These are phyloP conservation scores for Laguncularia racemosa DNA, from an alignment of 345 rosid genomes.

Conservation along the genomic window DNA sequence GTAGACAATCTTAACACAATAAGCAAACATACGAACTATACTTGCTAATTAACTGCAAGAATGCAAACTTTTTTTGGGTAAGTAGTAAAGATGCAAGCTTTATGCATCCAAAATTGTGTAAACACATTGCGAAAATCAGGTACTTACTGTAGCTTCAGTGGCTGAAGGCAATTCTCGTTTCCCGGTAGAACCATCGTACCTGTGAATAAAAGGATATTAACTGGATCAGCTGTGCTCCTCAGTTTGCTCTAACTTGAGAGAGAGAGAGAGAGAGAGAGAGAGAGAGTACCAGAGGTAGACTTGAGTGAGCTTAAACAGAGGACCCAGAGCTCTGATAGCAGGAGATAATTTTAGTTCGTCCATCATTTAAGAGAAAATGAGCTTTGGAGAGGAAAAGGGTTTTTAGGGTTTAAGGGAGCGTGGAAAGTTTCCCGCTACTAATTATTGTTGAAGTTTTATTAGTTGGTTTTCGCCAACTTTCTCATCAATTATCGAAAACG, in stretches of 20 bases:
- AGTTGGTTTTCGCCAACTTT: too few species aligned
- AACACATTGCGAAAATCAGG: too few species aligned
- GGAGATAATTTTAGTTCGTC: slow-evolving; percentile 25
- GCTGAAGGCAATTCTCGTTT: slow-evolving; percentile 17
- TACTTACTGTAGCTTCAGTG: slow-evolving; percentile 26
- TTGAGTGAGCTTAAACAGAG: slow-evolving; percentile 67
- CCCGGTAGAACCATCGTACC: slow-evolving; percentile 53
- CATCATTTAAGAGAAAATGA: neutral
- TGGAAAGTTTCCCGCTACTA: too few species aligned
- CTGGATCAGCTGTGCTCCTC: neutral
- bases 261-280: slow-evolving; percentile 1
- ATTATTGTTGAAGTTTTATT: too few species aligned
- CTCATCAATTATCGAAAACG: too few species aligned
- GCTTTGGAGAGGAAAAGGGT: neutral
- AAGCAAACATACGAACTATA: too few species aligned
- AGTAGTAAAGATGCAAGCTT: too few species aligned
- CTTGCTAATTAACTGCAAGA: too few species aligned
- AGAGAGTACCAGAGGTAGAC: slow-evolving; percentile 49
- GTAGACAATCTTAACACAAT: too few species aligned
- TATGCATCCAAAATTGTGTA: too few species aligned
- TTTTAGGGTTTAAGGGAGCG: too few species aligned
- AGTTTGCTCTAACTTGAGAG: neutral
- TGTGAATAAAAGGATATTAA: slow-evolving; percentile 14
- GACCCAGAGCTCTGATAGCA: slow-evolving; percentile 58
- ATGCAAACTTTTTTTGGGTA: too few species aligned